Evolutionary conservation across 1,284 basidiomycete genomes (phyloP).

Genomic region (Puccinia triticina): DNA sequence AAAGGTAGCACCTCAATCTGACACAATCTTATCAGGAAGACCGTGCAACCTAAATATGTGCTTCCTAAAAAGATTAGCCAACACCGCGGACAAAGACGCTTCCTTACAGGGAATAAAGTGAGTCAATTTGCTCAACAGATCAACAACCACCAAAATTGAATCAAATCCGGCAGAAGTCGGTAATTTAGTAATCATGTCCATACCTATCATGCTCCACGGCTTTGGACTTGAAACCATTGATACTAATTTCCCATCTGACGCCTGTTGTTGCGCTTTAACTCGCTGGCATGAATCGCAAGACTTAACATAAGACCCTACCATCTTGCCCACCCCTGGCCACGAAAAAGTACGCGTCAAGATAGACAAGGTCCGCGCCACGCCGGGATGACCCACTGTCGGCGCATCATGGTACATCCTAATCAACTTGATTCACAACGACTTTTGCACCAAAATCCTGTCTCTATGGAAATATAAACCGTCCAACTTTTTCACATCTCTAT

Average conservation of each 20-base stretch:
- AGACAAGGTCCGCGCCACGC: neutral
- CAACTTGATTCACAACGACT: neutral
- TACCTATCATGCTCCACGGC: constrained; percentile 16
- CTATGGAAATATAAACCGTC: too few relatives aligned
- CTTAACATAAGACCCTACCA: neutral
- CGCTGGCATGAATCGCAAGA: constrained; percentile 24
- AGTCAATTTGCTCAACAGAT: constrained; percentile 4
- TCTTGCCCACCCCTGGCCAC: constrained; percentile 4
- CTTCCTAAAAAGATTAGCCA: neutral
- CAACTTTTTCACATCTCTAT: neutral
- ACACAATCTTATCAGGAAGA: too few relatives aligned
- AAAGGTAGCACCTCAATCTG: too few relatives aligned
- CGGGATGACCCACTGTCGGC: constrained; percentile 8
- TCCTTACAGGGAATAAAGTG: too few relatives aligned
- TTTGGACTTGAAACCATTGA: constrained; percentile 60
- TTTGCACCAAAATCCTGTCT: neutral
- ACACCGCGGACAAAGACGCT: neutral
- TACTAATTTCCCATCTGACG: neutral
- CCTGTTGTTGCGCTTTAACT: neutral
- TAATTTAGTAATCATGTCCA: too few relatives aligned
- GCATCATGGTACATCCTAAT: neutral
- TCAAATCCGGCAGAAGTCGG: neutral
- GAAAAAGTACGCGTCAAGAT: neutral
- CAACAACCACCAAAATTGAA: constrained; percentile 25
- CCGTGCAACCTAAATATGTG: neutral